These are phyloP conservation scores for Colletotrichum caudatum DNA, from an alignment of 2,329 filamentous ascomycete genomes.

Conservation along the genomic window DNA sequence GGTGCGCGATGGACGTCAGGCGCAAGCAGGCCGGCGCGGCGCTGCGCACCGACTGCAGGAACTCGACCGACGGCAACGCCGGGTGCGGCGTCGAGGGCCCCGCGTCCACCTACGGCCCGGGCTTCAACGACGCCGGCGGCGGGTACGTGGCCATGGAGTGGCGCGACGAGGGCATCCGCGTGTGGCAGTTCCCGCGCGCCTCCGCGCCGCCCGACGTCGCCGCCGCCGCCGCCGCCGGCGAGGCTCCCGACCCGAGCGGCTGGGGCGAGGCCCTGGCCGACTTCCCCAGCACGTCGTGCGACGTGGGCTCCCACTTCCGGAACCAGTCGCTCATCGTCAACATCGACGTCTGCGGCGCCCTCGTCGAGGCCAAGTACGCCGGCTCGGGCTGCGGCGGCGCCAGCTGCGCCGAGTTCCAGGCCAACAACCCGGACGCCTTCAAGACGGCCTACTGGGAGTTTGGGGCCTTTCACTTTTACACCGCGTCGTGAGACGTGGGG, in stretches of 20 bases:
- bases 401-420: slow-evolving; percentile 69
- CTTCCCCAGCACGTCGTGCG: slow-evolving; percentile 72
- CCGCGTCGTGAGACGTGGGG: slow-evolving; percentile 43
- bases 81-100: slow-evolving; percentile 67
- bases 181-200: slow-evolving; percentile 69
- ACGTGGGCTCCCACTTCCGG: slow-evolving; percentile 69
- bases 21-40: slow-evolving; percentile 64
- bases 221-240: slow-evolving; percentile 43
- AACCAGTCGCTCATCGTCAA: slow-evolving; percentile 76
- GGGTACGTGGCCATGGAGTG: slow-evolving; percentile 73
- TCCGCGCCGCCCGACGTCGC: slow-evolving; percentile 65
- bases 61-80: slow-evolving; percentile 63
- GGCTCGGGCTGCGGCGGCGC: slow-evolving; percentile 58
- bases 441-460: slow-evolving; percentile 75
- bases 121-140: slow-evolving; percentile 66
- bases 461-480: slow-evolving; percentile 69
- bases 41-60: slow-evolving; percentile 61
- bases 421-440: slow-evolving; percentile 67
- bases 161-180: slow-evolving; percentile 69
- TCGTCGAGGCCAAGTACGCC: slow-evolving; percentile 61
- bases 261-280: slow-evolving; percentile 75
- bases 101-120: slow-evolving; percentile 60
- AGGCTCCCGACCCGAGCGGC: slow-evolving; percentile 67
- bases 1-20: slow-evolving; percentile 65
- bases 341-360: slow-evolving; percentile 72